phyloP scores from a whole-genome alignment of 306 rosid species.

The Cucumis melo region DNA sequence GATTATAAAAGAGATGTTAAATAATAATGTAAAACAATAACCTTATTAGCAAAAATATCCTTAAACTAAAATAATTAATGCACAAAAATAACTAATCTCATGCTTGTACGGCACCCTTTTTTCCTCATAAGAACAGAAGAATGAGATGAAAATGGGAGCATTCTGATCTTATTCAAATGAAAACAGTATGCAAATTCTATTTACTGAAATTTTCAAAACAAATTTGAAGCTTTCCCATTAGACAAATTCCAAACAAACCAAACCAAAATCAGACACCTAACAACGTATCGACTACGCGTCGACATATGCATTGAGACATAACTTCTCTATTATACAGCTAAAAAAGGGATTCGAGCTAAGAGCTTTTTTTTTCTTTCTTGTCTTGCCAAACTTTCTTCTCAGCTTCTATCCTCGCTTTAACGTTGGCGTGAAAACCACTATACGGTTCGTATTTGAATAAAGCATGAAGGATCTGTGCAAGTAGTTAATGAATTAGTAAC shows the following conservation, averaged over 20 bases:
- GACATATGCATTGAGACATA: neutral
- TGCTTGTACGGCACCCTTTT: neutral
- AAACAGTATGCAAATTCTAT: neutral
- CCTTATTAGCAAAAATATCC: neutral
- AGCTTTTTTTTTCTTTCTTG: slow-evolving; percentile 34
- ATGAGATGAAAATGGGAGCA: neutral
- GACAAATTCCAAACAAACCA: neutral
- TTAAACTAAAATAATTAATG: neutral
- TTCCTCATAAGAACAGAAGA: neutral
- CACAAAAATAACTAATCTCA: neutral
- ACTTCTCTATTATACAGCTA: neutral
- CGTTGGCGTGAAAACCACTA: slow-evolving; percentile 51
- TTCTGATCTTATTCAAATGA: neutral
- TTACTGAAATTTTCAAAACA: neutral
- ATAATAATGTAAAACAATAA: neutral
- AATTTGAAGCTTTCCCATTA: neutral
- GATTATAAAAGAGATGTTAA: slow-evolving; percentile 1
- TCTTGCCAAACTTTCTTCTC: slow-evolving; percentile 46
- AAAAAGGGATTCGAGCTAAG: slow-evolving; percentile 17
- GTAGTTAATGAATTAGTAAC: neutral
- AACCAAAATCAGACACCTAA: neutral
- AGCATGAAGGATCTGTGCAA: slow-evolving; percentile 47
- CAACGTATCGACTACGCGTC: neutral
- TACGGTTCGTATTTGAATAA: slow-evolving; percentile 55
- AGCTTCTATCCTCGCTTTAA: slow-evolving; percentile 38